Conservation (phyloP, 169 alveolate species). For the Amoebophrya sp. region DNA sequence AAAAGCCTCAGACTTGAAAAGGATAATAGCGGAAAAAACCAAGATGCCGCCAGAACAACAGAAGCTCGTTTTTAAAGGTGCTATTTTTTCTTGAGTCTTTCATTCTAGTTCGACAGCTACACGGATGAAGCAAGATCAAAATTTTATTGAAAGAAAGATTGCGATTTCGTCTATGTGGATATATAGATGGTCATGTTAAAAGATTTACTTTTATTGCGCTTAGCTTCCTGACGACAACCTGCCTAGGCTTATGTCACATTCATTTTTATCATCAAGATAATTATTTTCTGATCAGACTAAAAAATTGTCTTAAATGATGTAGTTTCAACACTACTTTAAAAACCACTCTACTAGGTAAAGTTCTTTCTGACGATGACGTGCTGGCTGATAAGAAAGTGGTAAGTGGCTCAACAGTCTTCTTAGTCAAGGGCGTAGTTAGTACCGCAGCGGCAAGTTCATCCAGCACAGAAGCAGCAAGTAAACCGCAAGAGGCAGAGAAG, state of each 20-base stretch:
- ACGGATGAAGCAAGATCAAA: no score
- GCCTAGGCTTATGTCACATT: no score
- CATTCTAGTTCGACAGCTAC: not conserved
- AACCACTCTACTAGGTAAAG: not conserved
- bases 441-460: no score
- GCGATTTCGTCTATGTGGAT: no score
- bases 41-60: not conserved
- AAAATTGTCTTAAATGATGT: no score
- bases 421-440: not conserved
- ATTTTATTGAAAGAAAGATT: no score
- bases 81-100: not conserved
- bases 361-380: not conserved
- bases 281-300: no score
- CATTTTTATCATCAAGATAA: no score
- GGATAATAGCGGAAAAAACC: not conserved
- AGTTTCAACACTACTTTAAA: no score
- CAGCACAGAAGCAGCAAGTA: not conserved
- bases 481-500: not conserved
- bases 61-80: not conserved
- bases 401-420: not conserved
- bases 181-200: no score
- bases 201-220: not conserved
- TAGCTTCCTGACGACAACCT: no score
- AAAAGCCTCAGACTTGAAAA: not conserved
- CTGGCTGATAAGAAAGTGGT: not conserved